Conservation (phyloP, 345 rosid species). For the Gossypium turneri region DNA sequence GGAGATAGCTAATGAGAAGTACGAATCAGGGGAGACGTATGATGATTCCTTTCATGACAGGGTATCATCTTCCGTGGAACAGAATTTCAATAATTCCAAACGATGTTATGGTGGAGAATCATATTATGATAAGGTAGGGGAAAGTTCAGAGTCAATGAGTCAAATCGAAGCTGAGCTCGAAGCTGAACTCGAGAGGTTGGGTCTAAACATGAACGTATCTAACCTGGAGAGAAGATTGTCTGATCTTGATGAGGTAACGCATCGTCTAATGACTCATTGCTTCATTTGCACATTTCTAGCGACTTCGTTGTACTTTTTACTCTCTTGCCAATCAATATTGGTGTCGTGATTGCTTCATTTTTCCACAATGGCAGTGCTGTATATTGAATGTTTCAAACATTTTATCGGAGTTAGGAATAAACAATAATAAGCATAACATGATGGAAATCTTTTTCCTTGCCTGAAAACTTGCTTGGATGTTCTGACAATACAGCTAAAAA, state of each 20-base stretch:
- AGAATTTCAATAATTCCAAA: slow-evolving; percentile 17
- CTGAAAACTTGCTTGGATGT: background rate
- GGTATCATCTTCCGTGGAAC: slow-evolving; percentile 19
- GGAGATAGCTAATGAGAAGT: slow-evolving; percentile 50
- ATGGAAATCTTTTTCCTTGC: background rate
- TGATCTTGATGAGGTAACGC: slow-evolving; percentile 46
- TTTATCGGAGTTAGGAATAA: background rate
- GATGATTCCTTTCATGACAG: slow-evolving; percentile 24
- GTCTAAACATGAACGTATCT: slow-evolving; percentile 54
- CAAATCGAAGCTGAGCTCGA: slow-evolving; percentile 93
- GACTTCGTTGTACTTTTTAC: background rate
- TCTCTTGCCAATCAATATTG: background rate
- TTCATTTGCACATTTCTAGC: background rate
- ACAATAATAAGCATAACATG: background rate
- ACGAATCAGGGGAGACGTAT: slow-evolving; percentile 32
- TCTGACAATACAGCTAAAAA: slow-evolving; percentile 9
- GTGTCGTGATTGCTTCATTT: background rate
- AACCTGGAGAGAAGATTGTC: slow-evolving; percentile 41
- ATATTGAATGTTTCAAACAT: background rate
- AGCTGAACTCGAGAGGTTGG: slow-evolving; percentile 94
- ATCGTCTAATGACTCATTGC: background rate
- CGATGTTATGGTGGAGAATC: slow-evolving; percentile 26
- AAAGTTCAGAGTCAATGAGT: slow-evolving; percentile 49
- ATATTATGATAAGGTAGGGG: slow-evolving; percentile 32
- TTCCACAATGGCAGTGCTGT: background rate